A percentile compares a stretch with the other conserved stretches of the same genome.
Conservation (phyloP, 768 basidiomycete species). For the Hygrocybe coccinea region DNA sequence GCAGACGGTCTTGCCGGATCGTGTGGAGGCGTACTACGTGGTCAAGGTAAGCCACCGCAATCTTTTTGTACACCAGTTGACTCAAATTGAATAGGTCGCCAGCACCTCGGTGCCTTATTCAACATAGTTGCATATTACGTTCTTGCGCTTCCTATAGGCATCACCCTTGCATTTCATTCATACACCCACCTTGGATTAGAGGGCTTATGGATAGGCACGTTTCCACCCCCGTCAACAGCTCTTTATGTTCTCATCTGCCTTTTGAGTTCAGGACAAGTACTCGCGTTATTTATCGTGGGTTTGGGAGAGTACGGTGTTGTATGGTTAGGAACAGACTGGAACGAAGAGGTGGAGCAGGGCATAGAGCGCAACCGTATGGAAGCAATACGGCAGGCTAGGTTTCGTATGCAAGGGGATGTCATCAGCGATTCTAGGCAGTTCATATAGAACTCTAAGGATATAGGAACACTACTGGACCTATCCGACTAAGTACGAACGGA, state of each 20-base stretch:
- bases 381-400: conserved; percentile 25
- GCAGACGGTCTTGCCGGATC: conserved; percentile 70
- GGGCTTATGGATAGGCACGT: conserved; percentile 77
- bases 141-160: conserved; percentile 72
- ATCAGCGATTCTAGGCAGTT: too few species aligned
- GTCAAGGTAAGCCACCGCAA: conserved; percentile 50
- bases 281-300: conserved; percentile 69
- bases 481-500: too few species aligned
- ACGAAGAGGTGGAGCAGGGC: conserved; percentile 52
- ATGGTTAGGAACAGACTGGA: conserved; percentile 59
- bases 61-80: neutral
- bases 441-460: too few species aligned
- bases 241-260: neutral
- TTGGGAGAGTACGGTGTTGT: conserved; percentile 62
- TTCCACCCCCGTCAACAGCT: conserved; percentile 3
- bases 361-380: conserved; percentile 47
- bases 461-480: too few species aligned
- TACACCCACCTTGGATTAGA: conserved; percentile 44
- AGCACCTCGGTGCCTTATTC: conserved; percentile 70
- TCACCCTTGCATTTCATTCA: conserved; percentile 62
- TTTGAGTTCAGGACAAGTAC: conserved; percentile 66
- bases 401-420: conserved; percentile 6
- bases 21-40: conserved; percentile 71
- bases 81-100: conserved; percentile 47
- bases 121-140: conserved; percentile 75